Base-by-base conservation (phyloP, 2,329 filamentous ascomycete genomes). In the Aspergillus viridinutans region DNA sequence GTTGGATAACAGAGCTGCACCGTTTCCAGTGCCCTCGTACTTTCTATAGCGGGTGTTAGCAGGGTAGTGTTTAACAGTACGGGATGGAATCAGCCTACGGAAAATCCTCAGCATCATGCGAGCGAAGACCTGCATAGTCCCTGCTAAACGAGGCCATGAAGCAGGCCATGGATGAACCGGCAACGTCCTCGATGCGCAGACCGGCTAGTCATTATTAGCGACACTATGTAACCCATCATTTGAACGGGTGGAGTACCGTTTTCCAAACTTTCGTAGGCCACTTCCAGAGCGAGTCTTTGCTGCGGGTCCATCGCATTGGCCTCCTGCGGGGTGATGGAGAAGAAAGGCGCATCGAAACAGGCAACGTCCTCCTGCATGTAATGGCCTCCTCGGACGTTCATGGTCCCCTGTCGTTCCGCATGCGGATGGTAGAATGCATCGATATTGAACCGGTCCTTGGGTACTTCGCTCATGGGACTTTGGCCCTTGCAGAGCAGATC, bases 301-400 rank as follows among this genome's bases (percentile, higher is more conserved):
- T 70, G 69, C 3, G 71, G 71, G 52, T 73, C 70, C 47, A 73
- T 69, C 3, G 65, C 55, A 6, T 60, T 55, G 3, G 65, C 67
- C 51, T 72, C 71, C 0, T 52, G 52, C 1, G 67, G 53, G 1
- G 49, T 56, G 9, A 72, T 69, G 14, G 58, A 58, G 55, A 71
- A 75, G 53, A 75, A 74, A 0, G 59, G 52, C 1, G 67, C 64
- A 56, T 75, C 73, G 42, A 74, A 74, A 2, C 40, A 25, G 2
- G 57, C 51, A 4, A 63, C 38, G 54, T 73, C 70, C 23, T 68
- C 64, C 32, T 52, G 52, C 23, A 67, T 23, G 38, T 65, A 67
- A 35, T 68, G 59, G 2, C 42, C 52, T 8, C 49, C 53, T 4
- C 26, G 29, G 5, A 26, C 29, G 20, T 52, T 53, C 10, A 14